Base-by-base conservation (phyloP, 768 basidiomycete genomes). In the Amanita exitialis region DNA sequence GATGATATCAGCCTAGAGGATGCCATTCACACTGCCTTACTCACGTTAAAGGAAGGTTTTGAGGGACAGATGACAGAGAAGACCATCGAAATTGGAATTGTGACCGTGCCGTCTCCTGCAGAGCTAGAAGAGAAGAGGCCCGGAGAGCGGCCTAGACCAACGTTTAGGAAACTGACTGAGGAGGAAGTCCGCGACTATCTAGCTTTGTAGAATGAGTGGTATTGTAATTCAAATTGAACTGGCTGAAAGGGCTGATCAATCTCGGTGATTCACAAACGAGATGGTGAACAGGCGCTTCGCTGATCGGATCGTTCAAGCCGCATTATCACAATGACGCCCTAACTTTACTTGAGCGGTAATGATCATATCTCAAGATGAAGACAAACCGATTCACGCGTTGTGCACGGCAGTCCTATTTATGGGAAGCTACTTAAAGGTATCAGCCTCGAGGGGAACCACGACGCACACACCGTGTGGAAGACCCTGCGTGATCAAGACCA, bases 11-110 rank as follows among this genome's bases (percentile, higher is more conserved):
- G 93, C 61, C 73, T 98, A 52, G 95, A 97, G 70, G 96, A 97
- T 66, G 96, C 95, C 30, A 98, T 98, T 57, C 96, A 99, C 68
- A 99, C 96, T 10, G 96, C 96, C 30, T 80, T 99, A 25, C 70
- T 99, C 57, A 99, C 96, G 32, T 74, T 98, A 57, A 98, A 99
- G 70, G 96, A 98, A 70, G 94, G 96, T 3, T 99, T 98, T 61
- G 96, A 99, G 68, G 96, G 96, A n/a, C 90, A 97, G 64, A 97
- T 99, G 95, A 97, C 95, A 25, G 96, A 97, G 71, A 94, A 96
- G 74, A 99, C 96, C 42, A 96, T 99, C 62, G 96, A 99, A 71
- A 91, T 99, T 47, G 96, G 96, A 30, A 83, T 99, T 36, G 80
- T 98, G 56, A 95, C 92, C 45, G 87, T 94, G 13, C 90, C 92